Base-by-base conservation (phyloP, 1,284 basidiomycete genomes). In the Leccinum subrobustum region DNA sequence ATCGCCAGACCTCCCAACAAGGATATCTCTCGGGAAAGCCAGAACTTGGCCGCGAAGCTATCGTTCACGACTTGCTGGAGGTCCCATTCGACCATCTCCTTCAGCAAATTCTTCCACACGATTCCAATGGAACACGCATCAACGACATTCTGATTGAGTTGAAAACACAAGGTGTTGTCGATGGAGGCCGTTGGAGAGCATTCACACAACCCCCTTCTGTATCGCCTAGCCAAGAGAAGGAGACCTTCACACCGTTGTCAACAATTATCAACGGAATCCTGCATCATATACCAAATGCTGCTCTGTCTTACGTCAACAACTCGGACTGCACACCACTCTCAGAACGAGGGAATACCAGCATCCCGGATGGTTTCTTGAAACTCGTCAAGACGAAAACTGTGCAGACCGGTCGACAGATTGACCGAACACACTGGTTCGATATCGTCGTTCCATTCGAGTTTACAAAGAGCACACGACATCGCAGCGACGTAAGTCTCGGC, bases 381-480 rank as follows among this genome's bases (percentile, higher is more conserved):
- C 16, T 4, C 9, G 2, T 9, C 8, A 8, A n/a, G 3, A 27
- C 6, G 0, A 50, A 25, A 50, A n/a, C 35, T 12, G 3, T 2
- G 14, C 37, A 39, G 37, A 16, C 37, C 35, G 6, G 35, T 37
- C 35, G 0, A 37, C 35, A 16, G 35, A 37, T 16, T 0, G 6
- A 37, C 14, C 9, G 6, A 6, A 37, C 35, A 33, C 35, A 37
- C 35, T 37, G 35, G 14, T 37, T 37, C 1, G 12, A 14, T 37
- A 37, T 37, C 8, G 57, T 14, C 1, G 27, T 57, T n/a, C 57
- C 62, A n/a, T 61, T 64, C 11, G 57, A 66, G 25, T 64, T 64
- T 4, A 60, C 57, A 47, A 66, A 60, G 54, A 14, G 3, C 8
- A 16, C 51, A 0, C 4, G 8, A 14, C 6, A 2, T 31, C 16